Base-by-base conservation (phyloP, 768 basidiomycete genomes). In the Russula vinacea region DNA sequence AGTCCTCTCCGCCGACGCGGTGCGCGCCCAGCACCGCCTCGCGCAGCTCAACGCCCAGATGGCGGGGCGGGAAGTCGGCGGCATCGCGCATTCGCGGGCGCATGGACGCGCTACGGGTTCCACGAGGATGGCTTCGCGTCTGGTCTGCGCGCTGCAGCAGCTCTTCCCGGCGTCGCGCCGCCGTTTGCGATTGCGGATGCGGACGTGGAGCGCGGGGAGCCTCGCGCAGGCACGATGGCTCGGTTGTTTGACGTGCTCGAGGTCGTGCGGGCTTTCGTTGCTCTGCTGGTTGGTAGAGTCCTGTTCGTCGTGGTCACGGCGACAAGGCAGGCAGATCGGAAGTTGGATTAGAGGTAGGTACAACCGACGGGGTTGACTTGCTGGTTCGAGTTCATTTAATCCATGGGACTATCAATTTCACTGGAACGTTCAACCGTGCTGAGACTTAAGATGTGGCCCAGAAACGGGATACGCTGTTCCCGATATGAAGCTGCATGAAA, bases 31-130 rank as follows among this genome's bases (percentile, higher is more conserved):
- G 69, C 68, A 71, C 9, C 76, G 77, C 32, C 80, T 90, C 71
- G 71, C 71, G 54, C 71, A 70, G 16, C 90, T 90, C 60, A 61
- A 61, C 33, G 26, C 42, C 3, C 39, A 40, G 39, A 14, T 14
- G 13, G 14, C 39, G 39, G 13, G 37, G 13, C 37, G 11, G 37
- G 13, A 3, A 40, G 39, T 40, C 14, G 39, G 39, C 39, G 14
- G 5, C 14, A 16, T 16, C 39, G 35, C 68, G 80, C 86, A 10
- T 83, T 76, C 70, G 87, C 78, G 5, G 87, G 88, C 11, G 89
- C 89, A 32, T 91, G 86, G 78, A 79, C 86, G 53, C 83, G 84
- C 60, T 90, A 89, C 69, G 89, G 88, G n/a, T 90, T 92, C 78
- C 89, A 92, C 74, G 89, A 91, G 74, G 90, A 90, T 70, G 88